Percentiles rank a stretch among this genome's conserved stretches.
phyloP scores from a whole-genome alignment of 1,284 basidiomycete genomes.

The Pterulicium gracile region DNA sequence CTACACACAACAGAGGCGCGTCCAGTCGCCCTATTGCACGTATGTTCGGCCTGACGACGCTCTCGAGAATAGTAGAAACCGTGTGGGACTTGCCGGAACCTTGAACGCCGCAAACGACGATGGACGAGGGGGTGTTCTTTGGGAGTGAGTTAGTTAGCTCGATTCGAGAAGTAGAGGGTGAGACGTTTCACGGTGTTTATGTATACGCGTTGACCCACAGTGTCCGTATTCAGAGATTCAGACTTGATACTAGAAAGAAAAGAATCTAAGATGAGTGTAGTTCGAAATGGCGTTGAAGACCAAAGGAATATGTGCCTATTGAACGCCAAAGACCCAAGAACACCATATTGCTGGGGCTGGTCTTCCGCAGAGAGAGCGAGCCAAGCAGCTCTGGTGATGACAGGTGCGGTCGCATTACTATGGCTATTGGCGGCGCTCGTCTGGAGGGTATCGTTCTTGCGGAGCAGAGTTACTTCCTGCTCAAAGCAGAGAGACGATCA shows the following conservation, averaged over 20 bases:
- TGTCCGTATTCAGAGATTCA: not conserved
- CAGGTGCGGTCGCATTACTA: not conserved
- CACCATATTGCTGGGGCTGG: constrained; percentile 26
- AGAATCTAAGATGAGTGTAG: not conserved
- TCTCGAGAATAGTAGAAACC: constrained; percentile 35
- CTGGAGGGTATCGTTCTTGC: not conserved
- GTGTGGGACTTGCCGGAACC: constrained; percentile 42
- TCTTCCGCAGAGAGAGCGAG: constrained; percentile 6
- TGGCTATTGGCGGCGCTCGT: not conserved
- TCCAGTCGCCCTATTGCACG: constrained; percentile 25
- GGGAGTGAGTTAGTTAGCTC: not conserved
- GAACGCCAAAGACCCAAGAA: constrained; percentile 23
- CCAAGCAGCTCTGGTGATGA: not conserved
- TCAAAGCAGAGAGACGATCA: not conserved
- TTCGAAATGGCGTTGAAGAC: no score
- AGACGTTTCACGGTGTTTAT: not conserved
- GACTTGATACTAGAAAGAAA: not conserved
- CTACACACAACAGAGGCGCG: constrained; percentile 34
- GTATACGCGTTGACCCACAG: not conserved
- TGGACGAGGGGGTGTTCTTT: constrained; percentile 29
- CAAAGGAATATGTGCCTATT: constrained; percentile 18
- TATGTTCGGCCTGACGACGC: constrained; percentile 32
- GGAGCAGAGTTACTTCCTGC: not conserved
- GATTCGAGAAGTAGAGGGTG: not conserved
- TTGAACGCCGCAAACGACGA: constrained; percentile 28